Conservation (phyloP, 768 basidiomycete genomes). For the Termitomyces sp. region DNA sequence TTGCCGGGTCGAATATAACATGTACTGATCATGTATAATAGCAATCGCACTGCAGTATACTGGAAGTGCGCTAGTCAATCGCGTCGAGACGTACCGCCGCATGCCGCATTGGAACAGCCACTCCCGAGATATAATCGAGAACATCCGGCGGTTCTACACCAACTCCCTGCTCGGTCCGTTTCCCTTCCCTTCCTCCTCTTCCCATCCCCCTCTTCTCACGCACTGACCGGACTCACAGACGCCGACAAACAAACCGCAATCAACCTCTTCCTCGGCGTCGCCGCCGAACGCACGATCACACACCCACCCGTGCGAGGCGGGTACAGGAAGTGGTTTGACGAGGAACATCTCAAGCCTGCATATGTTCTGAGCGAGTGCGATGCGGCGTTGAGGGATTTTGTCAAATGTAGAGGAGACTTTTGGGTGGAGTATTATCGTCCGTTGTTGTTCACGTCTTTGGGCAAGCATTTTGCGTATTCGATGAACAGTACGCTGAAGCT, state of each 20-base stretch:
- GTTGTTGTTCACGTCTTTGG: conserved; percentile 75
- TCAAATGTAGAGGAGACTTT: conserved; percentile 62
- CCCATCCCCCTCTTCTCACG: background rate
- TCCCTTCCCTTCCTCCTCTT: background rate
- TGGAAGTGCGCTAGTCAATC: conserved; percentile 92
- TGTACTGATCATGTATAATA: background rate
- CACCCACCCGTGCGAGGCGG: conserved; percentile 57
- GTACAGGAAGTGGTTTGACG: conserved; percentile 84
- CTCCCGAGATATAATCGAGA: conserved; percentile 94
- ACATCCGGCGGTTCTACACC: conserved; percentile 90
- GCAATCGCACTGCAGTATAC: conserved; percentile 96
- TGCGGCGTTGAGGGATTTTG: conserved; percentile 56
- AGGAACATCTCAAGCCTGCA: conserved; percentile 64
- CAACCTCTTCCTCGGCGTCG: conserved; percentile 90
- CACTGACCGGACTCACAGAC: conserved; percentile 43
- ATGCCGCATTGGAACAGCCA: conserved; percentile 98
- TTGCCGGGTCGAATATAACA: background rate
- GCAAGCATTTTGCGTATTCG: conserved; percentile 88
- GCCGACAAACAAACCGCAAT: conserved; percentile 97
- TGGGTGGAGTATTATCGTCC: conserved; percentile 92
- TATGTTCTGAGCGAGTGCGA: conserved; percentile 67
- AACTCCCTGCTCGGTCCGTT: conserved; percentile 81
- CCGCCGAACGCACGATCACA: conserved; percentile 47
- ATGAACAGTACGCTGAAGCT: conserved; percentile 88
- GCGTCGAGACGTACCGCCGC: conserved; percentile 92